Conservation (phyloP, 2,329 filamentous ascomycete genomes). For the Coniochaeta sp. region DNA sequence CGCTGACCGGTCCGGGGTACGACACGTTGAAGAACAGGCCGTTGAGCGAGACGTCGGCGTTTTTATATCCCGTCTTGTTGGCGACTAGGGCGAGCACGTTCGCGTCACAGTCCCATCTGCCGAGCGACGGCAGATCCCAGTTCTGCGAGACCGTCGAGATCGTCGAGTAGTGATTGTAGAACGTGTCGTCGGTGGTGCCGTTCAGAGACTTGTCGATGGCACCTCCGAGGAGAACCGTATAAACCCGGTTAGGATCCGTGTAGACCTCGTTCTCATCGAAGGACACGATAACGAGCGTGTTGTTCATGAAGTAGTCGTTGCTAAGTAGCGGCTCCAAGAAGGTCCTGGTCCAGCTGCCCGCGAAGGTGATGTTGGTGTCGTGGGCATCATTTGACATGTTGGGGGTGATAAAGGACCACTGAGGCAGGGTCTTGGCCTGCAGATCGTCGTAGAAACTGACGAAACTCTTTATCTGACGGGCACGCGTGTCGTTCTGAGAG, state of each 20-base stretch:
- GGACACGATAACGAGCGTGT: slow-evolving; percentile 48
- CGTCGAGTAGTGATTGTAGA: slow-evolving; percentile 33
- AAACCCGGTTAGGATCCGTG: slow-evolving; percentile 43
- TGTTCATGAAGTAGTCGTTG: slow-evolving; percentile 41
- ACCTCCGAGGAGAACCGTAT: slow-evolving; percentile 46
- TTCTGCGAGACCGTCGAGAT: slow-evolving; percentile 5
- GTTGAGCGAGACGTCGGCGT: not conserved
- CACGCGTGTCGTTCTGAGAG: slow-evolving; percentile 32
- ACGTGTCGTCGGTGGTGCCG: slow-evolving; percentile 43
- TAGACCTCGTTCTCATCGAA: slow-evolving; percentile 52
- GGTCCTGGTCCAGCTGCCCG: slow-evolving; percentile 41
- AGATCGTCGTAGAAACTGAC: slow-evolving; percentile 54
- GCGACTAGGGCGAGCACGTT: slow-evolving; percentile 8
- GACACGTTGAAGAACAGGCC: not conserved
- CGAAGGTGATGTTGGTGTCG: slow-evolving; percentile 42
- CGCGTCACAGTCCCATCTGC: slow-evolving; percentile 28
- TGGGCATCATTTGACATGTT: slow-evolving; percentile 63
- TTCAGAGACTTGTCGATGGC: slow-evolving; percentile 37
- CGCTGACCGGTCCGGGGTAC: slow-evolving; percentile 1
- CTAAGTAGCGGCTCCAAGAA: slow-evolving; percentile 47
- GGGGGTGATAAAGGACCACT: slow-evolving; percentile 57
- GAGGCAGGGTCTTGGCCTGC: slow-evolving; percentile 47
- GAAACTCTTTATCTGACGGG: slow-evolving; percentile 56
- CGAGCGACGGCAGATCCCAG: slow-evolving; percentile 19
- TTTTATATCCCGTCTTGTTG: slow-evolving; percentile 6